Evolutionary conservation across 345 rosid genomes (phyloP).

Genomic region (Ricinus communis): DNA sequence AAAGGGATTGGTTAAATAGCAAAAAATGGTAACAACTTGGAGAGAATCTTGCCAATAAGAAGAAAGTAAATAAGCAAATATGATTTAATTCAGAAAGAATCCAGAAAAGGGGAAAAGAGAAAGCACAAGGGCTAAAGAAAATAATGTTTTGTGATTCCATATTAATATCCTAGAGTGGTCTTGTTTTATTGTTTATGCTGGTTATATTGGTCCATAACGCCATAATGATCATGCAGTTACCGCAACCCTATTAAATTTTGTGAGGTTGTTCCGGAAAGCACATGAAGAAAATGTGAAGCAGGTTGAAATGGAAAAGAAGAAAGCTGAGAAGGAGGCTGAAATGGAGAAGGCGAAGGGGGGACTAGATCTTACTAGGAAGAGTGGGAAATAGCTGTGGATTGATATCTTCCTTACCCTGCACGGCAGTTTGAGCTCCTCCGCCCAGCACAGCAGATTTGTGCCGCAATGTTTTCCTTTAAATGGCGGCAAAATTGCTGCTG

Average conservation of each 20-base stretch:
- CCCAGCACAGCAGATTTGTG: conserved; percentile 26
- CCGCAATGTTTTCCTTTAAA: conserved; percentile 12
- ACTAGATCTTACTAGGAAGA: conserved; percentile 57
- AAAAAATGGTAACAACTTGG: not conserved
- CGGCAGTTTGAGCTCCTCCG: conserved; percentile 25
- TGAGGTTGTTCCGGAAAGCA: conserved; percentile 82
- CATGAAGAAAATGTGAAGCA: conserved; percentile 91
- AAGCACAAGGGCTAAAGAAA: not conserved
- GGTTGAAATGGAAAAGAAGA: conserved; percentile 88
- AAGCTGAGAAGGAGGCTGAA: conserved; percentile 89
- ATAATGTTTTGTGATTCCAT: not conserved
- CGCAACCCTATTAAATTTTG: conserved; percentile 80
- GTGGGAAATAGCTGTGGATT: conserved; percentile 42
- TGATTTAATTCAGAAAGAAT: no score
- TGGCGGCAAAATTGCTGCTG: conserved; percentile 23
- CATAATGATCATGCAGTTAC: conserved; percentile 58
- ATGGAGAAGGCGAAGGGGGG: conserved; percentile 90
- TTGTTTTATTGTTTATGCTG: not conserved
- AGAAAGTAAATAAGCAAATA: not conserved
- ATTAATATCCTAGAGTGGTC: not conserved
- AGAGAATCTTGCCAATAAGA: not conserved
- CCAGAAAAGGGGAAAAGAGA: not conserved
- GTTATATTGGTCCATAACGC: conserved; percentile 4
- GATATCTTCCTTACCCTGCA: conserved; percentile 12
- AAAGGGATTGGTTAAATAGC: not conserved